Percentiles rank a stretch among this genome's conserved stretches.
These are phyloP conservation scores for Pharus latifolius DNA, from an alignment of 176 grass and related monocot species.

Conservation along the genomic window DNA sequence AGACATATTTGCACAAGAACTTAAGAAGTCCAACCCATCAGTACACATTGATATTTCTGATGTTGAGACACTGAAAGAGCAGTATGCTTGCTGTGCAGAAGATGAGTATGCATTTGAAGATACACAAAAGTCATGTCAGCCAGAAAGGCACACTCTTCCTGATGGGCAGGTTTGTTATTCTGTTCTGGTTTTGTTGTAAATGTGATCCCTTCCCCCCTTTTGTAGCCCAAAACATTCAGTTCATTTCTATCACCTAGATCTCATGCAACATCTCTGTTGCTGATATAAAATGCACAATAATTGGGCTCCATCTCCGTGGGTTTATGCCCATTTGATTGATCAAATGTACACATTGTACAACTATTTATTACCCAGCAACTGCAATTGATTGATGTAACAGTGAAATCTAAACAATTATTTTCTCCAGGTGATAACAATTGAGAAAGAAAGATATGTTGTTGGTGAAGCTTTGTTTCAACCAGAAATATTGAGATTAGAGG, in stretches of 20 bases:
- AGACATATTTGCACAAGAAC: constrained; percentile 68
- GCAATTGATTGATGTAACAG: background rate
- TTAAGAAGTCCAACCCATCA: constrained; percentile 75
- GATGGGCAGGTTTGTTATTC: constrained; percentile 83
- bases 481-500: constrained; percentile 74
- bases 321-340: background rate
- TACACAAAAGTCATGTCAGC: constrained; percentile 43
- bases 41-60: constrained; percentile 77
- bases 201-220: background rate
- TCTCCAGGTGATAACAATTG: constrained; percentile 73
- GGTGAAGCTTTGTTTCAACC: constrained; percentile 98
- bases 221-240: background rate
- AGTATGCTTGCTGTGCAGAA: constrained; percentile 66
- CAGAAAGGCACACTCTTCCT: constrained; percentile 83
- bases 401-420: constrained; percentile 8
- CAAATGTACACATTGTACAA: background rate
- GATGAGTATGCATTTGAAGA: constrained; percentile 69
- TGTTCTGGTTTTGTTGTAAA: constrained; percentile 1
- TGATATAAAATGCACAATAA: background rate
- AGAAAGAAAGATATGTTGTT: constrained; percentile 68
- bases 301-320: background rate
- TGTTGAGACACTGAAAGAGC: constrained; percentile 83
- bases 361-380: background rate
- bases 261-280: background rate
- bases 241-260: background rate